Base-by-base conservation (phyloP, 306 rosid genomes). In the Medicago lupulina region DNA sequence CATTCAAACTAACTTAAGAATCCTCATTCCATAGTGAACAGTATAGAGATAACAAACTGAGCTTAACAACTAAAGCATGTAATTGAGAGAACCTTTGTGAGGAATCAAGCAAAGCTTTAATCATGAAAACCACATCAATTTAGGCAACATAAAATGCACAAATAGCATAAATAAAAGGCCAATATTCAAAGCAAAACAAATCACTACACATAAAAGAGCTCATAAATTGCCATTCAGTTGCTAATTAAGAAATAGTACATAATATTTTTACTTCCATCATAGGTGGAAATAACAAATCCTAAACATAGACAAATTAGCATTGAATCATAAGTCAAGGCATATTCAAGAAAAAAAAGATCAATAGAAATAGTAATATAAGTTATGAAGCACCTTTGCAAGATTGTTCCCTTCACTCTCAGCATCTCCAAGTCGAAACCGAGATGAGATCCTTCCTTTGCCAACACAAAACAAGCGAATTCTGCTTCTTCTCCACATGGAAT, bases 361-460 rank as follows among this genome's bases (percentile, higher is more conserved):
- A 75, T 78, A 59, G 80, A 82, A 74, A 77, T 16, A 65, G 70
- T 65, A 65, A 13, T 79, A 75, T 23, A 79, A 83, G 89, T 84
- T 81, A 82, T 67, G 77, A 75, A 82, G 91, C 89, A 90, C 93
- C 93, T 88, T 82, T 64, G 81, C 34, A 76, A 15, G 73, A 69
- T 47, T 9, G 38, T 14, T 47, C 7, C 40, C 13, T n/a, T 13
- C 79, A 63, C 49, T 60, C 49, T 87, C 85, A 90, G 84, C 96
- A 95, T 80, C 92, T 82, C 97, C 96, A 92, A 19, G 92, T 87
- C 3, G 98, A 90, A 85, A 80, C 87, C 0, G 90, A 88, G 67
- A 91, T 61, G 18, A 91, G 94, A 49, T 93, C 96, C 80, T 88
- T 94, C 63, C 90, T 81, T 78, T 90, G 96, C 97, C 95, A 92